Evolutionary conservation across 176 grass and related monocot genomes (phyloP), one percentile per base, ranked within the genome.

Genomic region (Luzula sylvatica): DNA sequence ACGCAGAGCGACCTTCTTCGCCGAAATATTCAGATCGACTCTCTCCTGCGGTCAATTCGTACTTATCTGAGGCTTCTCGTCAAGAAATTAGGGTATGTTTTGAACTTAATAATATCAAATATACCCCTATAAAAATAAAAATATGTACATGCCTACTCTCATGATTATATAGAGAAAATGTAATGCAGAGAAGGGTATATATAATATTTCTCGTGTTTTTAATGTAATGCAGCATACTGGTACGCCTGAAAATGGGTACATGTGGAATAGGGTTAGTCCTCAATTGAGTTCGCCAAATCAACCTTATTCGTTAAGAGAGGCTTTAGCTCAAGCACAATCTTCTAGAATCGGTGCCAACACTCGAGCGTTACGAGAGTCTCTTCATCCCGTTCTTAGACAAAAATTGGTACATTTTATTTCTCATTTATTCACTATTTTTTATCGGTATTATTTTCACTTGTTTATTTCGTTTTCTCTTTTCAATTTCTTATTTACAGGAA

Each of bases 11-110:
- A 15, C 85, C 82, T 56, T 58, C 56, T 11, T 90, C 92, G 53
- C 92, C 92, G 26, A 98, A 98, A 76, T 98, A 98, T 44, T 98
- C 92, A 48, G 92, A 98, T 68, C 68, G 92, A 24, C 71, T 98
- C 63, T 90, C 92, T 40, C 92, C 92, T 52, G 73, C 92, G 40
- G 75, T 98, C 45, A 89, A 98, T 48, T 68, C 65, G n/a, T 90
- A 98, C 46, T 72, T 98, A 17, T 98, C 81, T 40, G 92, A 98
- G 75, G 92, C 92, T 46, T 98, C 92, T 50, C 86, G 92, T 56
- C 92, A 90, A 74, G 92, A 98, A 71, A 87, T 98, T 66, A 82
- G 85, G 73, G 92, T 98, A 98, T 43, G 41, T 71, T 7, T 50
- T 68, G n/a, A n/a, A 35, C 9, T 35, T 35, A 35, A 35, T 35